A percentile compares a stretch with the other conserved stretches of the same genome.
phyloP scores from a whole-genome alignment of 495 filamentous ascomycete genomes.

The Symbiotaphrina buchneri region DNA sequence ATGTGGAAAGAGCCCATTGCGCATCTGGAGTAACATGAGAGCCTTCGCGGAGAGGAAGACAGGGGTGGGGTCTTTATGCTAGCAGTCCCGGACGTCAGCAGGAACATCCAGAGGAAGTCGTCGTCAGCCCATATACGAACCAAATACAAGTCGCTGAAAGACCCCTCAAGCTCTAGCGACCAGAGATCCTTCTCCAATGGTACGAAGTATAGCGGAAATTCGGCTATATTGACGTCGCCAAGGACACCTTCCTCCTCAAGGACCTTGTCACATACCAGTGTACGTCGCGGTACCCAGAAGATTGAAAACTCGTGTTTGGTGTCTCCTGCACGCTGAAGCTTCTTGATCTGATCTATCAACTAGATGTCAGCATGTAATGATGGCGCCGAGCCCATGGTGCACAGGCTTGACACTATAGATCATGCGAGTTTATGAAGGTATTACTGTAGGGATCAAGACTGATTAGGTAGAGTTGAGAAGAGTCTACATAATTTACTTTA shows the following conservation, averaged over 20 bases:
- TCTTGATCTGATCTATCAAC: constrained; percentile 66
- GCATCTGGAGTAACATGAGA: constrained; percentile 85
- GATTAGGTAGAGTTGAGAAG: constrained; percentile 33
- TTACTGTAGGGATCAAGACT: constrained; percentile 45
- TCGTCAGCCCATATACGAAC: constrained; percentile 16
- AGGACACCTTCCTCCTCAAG: constrained; percentile 84
- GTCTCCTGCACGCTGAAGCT: constrained; percentile 61
- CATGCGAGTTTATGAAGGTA: constrained; percentile 1
- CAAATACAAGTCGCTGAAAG: constrained; percentile 73
- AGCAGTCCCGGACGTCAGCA: not conserved
- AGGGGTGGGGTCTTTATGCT: constrained; percentile 77
- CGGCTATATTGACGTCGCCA: constrained; percentile 73
- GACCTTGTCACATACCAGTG: constrained; percentile 74
- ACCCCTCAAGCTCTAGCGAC: constrained; percentile 71
- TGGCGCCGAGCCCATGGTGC: constrained; percentile 19
- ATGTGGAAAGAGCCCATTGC: constrained; percentile 80
- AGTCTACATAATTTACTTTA: constrained; percentile 40
- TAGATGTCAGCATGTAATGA: constrained; percentile 32
- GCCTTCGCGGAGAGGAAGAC: constrained; percentile 75
- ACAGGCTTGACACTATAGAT: not conserved
- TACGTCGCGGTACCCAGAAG: constrained; percentile 82
- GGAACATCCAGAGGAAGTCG: not conserved
- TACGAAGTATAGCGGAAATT: constrained; percentile 73
- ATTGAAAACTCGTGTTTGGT: constrained; percentile 87
- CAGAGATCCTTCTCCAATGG: constrained; percentile 79